Evolutionary conservation across 257 asterid genomes (phyloP).

Genomic region (Petunia axillaris): DNA sequence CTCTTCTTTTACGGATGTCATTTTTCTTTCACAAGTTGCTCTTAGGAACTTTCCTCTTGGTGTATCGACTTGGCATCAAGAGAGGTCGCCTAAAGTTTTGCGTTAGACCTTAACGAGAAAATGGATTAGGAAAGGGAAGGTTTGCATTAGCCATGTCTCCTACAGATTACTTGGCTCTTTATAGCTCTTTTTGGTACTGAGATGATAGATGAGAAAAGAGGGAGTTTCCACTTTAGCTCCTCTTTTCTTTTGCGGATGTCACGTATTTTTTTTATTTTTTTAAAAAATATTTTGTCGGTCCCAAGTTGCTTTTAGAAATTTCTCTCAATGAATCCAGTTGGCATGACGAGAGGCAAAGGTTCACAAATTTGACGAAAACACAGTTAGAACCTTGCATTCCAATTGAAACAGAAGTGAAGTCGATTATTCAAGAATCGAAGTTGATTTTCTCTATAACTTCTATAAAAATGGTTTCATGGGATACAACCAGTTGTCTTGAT

Average conservation of each 20-base stretch:
- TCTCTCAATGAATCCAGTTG: not conserved
- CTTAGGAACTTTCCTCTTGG: not conserved
- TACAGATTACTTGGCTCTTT: not conserved
- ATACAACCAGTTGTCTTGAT: not conserved
- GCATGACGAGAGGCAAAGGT: no score
- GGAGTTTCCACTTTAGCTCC: not conserved
- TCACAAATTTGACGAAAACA: no score
- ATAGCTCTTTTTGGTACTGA: not conserved
- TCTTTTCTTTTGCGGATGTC: not conserved
- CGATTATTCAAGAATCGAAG: not conserved
- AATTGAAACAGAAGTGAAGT: not conserved
- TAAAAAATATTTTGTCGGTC: not conserved
- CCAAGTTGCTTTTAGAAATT: conserved; percentile 12
- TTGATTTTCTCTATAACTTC: not conserved
- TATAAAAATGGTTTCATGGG: not conserved
- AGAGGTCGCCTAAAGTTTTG: conserved; percentile 6
- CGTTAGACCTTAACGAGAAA: not conserved
- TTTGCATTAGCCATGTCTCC: not conserved
- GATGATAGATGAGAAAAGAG: not conserved
- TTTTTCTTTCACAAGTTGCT: not conserved
- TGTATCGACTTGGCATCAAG: not conserved
- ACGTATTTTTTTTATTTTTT: not conserved
- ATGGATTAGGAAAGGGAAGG: not conserved
- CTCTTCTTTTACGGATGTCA: not conserved
- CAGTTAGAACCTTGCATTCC: not conserved